Base-by-base conservation (phyloP, 179 eudicot genomes). In the Heliamphora pulchella region DNA sequence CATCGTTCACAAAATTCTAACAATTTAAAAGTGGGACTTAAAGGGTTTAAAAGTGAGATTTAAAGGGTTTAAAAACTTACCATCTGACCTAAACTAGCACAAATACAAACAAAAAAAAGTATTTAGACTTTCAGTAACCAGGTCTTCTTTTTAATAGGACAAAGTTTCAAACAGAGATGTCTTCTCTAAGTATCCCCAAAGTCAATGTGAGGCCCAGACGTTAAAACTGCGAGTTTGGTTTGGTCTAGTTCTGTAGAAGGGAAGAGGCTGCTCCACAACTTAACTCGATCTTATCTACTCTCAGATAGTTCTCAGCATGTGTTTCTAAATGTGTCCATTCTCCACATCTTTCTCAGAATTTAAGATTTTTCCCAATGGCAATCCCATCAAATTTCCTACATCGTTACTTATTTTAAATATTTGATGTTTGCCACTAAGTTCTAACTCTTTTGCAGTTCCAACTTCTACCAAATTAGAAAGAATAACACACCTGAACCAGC, bases 401-500 rank as follows among this genome's bases (percentile, higher is more conserved):
- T 31, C 31, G 31, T 31, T 31, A 31, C 31, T 31, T 31, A 31
- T 31, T 31, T 31, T 31, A 31, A 31, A 31, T 31, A 31, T 31
- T 31, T 31, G 31, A 31, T 31, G 31, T 31, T 31, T 31, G 8
- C 44, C 46, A 17, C 7, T 1, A 75, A 63, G 50, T 44, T 15
- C 11, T 10, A 43, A 31, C 46, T 14, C 4, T n/a, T 63, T 55
- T 15, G 5, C 47, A 58, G 2, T 18, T 41, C 22, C 68, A 76
- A 76, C 41, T 20, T 63, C 31, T 10, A 15, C 55, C 50, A 71
- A 47, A 39, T 22, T 50, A 73, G 73, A 62, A 8, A 48, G 69
- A 75, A 63, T 54, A 80, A 79, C 90, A 73, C 59, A 96, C 99
- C 97, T 92, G 96, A 86, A 96, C 97, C 81, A 96, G 91, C 82